phyloP scores from a whole-genome alignment of 176 grass and related monocot genomes.

The Pharus latifolius region DNA sequence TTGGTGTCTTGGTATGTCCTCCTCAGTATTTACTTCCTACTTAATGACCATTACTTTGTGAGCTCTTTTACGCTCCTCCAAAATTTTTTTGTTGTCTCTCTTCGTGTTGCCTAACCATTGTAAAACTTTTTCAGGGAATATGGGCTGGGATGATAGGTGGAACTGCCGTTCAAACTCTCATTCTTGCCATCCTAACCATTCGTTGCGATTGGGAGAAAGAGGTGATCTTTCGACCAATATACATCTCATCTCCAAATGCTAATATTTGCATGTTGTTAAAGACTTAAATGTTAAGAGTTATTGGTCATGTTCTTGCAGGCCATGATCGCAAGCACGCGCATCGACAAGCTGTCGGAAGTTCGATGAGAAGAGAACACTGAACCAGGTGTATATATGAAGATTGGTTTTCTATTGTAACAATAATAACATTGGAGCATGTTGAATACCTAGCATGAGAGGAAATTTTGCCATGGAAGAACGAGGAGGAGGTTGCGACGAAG shows the following conservation, averaged over 20 bases:
- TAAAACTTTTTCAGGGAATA: slow-evolving; percentile 42
- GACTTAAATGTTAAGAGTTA: background rate
- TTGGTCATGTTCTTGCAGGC: slow-evolving; percentile 38
- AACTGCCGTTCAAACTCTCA: slow-evolving; percentile 78
- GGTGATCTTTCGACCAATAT: slow-evolving; percentile 15
- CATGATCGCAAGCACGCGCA: slow-evolving; percentile 40
- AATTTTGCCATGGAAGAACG: too few relatives aligned
- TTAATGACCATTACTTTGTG: background rate
- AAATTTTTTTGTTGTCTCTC: background rate
- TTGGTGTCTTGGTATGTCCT: slow-evolving; percentile 64
- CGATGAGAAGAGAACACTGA: background rate
- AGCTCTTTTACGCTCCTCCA: background rate
- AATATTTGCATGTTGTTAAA: background rate
- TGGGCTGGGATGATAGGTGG: slow-evolving; percentile 93
- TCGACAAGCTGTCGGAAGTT: slow-evolving; percentile 37
- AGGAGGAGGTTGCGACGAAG: too few relatives aligned
- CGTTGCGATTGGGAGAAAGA: slow-evolving; percentile 86
- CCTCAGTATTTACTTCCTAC: background rate
- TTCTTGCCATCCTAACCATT: slow-evolving; percentile 56
- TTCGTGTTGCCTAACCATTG: background rate
- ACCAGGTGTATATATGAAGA: background rate
- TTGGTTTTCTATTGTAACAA: too few relatives aligned
- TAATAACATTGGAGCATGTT: too few relatives aligned
- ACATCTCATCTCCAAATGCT: too few relatives aligned
- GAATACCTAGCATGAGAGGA: too few relatives aligned